phyloP scores from a whole-genome alignment of 2,329 filamentous ascomycete genomes.

The Magnaporthiopsis incrustans region DNA sequence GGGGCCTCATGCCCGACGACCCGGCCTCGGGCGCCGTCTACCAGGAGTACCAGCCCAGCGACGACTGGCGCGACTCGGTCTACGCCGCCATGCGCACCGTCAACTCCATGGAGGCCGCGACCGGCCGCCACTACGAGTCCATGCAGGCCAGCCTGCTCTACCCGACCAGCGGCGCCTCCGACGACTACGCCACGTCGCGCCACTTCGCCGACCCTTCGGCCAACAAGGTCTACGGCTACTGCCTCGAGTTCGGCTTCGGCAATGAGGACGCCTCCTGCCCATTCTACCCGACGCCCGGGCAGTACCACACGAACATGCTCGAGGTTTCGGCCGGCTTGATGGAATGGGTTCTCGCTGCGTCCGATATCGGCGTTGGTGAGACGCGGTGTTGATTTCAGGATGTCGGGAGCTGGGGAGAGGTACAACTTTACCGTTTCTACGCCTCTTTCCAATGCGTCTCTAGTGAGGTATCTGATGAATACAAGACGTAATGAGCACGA shows the following conservation, averaged over 20 bases:
- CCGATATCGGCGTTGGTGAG: slow-evolving; percentile 5
- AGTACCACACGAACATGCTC: slow-evolving; percentile 35
- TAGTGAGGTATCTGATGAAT: too few species aligned
- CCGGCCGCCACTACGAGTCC: slow-evolving; percentile 27
- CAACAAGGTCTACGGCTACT: slow-evolving; percentile 33
- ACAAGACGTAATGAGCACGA: not conserved
- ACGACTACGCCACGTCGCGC: slow-evolving; percentile 38
- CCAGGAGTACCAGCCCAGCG: slow-evolving; percentile 34
- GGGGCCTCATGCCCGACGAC: slow-evolving; percentile 8
- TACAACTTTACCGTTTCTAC: too few species aligned
- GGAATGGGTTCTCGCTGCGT: slow-evolving; percentile 26
- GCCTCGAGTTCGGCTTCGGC: slow-evolving; percentile 38
- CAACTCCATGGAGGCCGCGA: slow-evolving; percentile 20
- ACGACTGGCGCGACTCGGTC: slow-evolving; percentile 27
- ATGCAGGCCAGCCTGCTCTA: slow-evolving; percentile 34
- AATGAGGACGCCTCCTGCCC: slow-evolving; percentile 25
- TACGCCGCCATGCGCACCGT: slow-evolving; percentile 4
- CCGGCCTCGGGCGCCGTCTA: slow-evolving; percentile 31
- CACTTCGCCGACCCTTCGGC: slow-evolving; percentile 28
- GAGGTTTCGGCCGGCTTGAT: slow-evolving; percentile 40
- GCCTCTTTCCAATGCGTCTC: too few species aligned
- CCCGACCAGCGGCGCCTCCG: slow-evolving; percentile 35
- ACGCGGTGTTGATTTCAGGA: not conserved
- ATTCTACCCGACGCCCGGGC: slow-evolving; percentile 36
- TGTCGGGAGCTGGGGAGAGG: not conserved